A percentile compares a stretch with the other conserved stretches of the same genome.
phyloP scores from a whole-genome alignment of 2,329 filamentous ascomycete species.

The Aspergillus sp. region DNA sequence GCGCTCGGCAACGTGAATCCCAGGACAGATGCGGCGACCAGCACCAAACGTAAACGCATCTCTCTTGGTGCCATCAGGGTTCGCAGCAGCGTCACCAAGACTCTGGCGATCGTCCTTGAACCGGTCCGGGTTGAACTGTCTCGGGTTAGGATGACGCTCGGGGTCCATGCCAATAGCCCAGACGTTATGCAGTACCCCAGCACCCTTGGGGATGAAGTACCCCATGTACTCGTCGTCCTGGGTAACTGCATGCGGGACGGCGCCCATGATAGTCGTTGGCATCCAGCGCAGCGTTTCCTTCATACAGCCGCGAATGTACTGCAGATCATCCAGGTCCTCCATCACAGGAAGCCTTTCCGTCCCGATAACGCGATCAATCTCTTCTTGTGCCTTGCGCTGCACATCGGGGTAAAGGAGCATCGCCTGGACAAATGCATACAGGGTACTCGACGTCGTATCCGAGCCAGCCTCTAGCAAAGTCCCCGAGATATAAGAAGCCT shows the following conservation, averaged over 20 bases:
- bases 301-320: slow-evolving; percentile 51
- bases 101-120: slow-evolving; percentile 32
- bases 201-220: slow-evolving; percentile 51
- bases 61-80: slow-evolving; percentile 44
- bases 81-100: slow-evolving; percentile 33
- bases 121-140: slow-evolving; percentile 41
- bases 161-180: slow-evolving; percentile 47
- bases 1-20: slow-evolving; percentile 55
- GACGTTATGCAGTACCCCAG: slow-evolving; percentile 46
- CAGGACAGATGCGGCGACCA: slow-evolving; percentile 59
- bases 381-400: slow-evolving; percentile 23
- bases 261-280: slow-evolving; percentile 45
- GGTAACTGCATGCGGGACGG: slow-evolving; percentile 49
- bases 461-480: slow-evolving; percentile 46
- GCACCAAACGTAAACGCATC: slow-evolving; percentile 58
- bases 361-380: slow-evolving; percentile 53
- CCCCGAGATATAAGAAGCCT: slow-evolving; percentile 34
- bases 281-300: slow-evolving; percentile 59
- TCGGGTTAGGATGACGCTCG: slow-evolving; percentile 40
- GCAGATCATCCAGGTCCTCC: slow-evolving; percentile 24
- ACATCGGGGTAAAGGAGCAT: slow-evolving; percentile 49
- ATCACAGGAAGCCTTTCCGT: slow-evolving; percentile 49
- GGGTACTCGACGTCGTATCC: slow-evolving; percentile 51
- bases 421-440: slow-evolving; percentile 52
- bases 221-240: slow-evolving; percentile 52